Evolutionary conservation across 2,329 filamentous ascomycete genomes (phyloP), one percentile per base, ranked within the genome.

Genomic region (Cercospora zeina): DNA sequence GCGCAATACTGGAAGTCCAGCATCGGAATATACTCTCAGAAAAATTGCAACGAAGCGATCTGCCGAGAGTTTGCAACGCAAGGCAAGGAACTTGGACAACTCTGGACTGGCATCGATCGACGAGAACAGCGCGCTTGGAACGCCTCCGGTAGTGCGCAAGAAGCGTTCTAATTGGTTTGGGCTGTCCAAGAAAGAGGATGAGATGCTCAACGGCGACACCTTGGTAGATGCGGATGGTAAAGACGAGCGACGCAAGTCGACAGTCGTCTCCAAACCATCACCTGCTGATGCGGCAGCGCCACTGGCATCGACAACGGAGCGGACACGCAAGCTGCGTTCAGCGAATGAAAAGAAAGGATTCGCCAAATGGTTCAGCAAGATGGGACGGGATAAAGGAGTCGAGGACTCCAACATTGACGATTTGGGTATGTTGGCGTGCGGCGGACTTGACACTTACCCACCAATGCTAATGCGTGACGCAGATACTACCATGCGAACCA

Each of bases 351-450:
- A 81, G 59, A 76, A 73, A 31, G 79, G 81, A 6, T 79, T 85
- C 62, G 76, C 83, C 47, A 82, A 80, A 63, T 78, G 83, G 57
- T 80, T 86, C 56, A 78, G 82, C 47, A 82, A 80, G 68, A 82
- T 81, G 66, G 74, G 76, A 55, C 73, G 77, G 36, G 69, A 70
- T 3, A 73, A 69, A 57, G 67, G 66, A 31, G 55, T 67, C 16
- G 69, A 65, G 9, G 65, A 59, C 24, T 66, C 60, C 7, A 58
- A 59, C 39, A 16, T 60, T 19, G 58, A 64, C 16, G 63, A 63
- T 47, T 34, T 59, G 54, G 67, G 68, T 67, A 63, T 65, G 65
- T 66, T 16, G 9, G 39, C 39, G n/a, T 45, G 16, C 39, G 19
- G 16, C 9, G 16, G 21, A 16, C 6, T n/a, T 3, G n/a, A 14